Base-by-base conservation (phyloP, 2,329 filamentous ascomycete species). In the Colletotrichum karsti region DNA sequence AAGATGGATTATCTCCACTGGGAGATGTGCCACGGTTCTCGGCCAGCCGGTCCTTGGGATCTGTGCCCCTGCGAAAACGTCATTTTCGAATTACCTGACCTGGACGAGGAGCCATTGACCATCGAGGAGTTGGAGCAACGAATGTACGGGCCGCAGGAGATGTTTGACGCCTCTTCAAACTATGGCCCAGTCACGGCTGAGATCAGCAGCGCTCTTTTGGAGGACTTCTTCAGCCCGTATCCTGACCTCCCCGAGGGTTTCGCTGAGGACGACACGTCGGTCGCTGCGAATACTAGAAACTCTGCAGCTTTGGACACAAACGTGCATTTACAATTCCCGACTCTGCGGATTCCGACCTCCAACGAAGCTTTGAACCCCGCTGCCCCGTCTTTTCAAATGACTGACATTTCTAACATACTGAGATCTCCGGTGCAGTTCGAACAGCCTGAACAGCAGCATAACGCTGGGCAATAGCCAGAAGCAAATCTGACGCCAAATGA, bases 1-100 rank as follows among this genome's bases (percentile, higher is more conserved):
- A 8, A 18, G 4, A 53, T 63, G 7, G 64, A 64, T 24, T 67
- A 53, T 12, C 51, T 67, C 9, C 59, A 64, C 24, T 67, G 64
- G 59, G 30, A 33, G 5, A 20, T 41, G 30, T n/a, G 57, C 8
- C 59, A 63, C 26, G 35, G 20, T 24, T 20, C 50, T 15, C 57
- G 37, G 7, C 63, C 63, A 7, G 13, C 8, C 10, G 5, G 20
- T 26, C 18, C 13, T 5, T 55, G n/a, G 20, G 63, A 61, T 7
- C 24, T 46, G 3, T 66, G 63, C 13, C 28, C 12, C 13, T 66
- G 63, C 41, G 51, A 39, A 18, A n/a, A 35, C 10, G 18, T n/a
- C n/a, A 41, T 18, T 0, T 15, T n/a, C 12, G 41, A 41, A 22
- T n/a, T 33, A 20, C 22, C 22, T 12, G 37, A 41, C 18, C 22